Evolutionary conservation across 2,329 filamentous ascomycete genomes (phyloP), one percentile per base, ranked within the genome.

Genomic region (Exophiala spinifera): DNA sequence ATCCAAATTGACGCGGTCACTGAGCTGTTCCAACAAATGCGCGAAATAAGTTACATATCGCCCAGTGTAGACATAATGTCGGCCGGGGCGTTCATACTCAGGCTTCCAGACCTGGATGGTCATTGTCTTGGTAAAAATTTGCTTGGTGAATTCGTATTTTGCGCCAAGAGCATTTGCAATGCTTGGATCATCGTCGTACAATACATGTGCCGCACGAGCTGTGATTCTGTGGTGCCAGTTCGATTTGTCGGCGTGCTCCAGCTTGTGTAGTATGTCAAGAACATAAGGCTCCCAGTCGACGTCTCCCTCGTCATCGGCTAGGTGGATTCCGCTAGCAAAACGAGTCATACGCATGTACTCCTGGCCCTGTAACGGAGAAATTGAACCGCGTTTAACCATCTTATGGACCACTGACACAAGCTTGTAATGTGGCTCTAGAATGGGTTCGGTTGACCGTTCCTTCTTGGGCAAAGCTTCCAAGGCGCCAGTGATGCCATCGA

Each of bases 201-300:
- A 72, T 37, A 86, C 76, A 60, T 80, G 79, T 4, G 83, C 84
- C 59, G 81, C 69, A 66, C 78, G 66, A n/a, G 87, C 85, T 49
- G 90, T 89, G 73, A 96, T 91, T 17, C 91, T 87, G 69, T 96
- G 91, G 66, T 96, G 91, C 91, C 91, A 96, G 64, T 94, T 92
- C 0, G 89, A 88, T 74, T 95, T 95, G 71, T 96, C 91, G 57
- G 90, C 90, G 33, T 73, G 73, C 51, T 81, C 79, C 49, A 87
- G 70, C 28, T 75, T 76, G 63, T 80, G 81, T 46, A 86, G 69
- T 0, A 85, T 69, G 6, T 71, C 83, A 13, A 86, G 69, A 40
- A 87, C 81, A 63, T 89, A 88, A 1, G 74, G 65, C 45, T 83
- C 79, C 74, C 81, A 85, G 7, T 78, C 71, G 68, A 76, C 46